Conservation (phyloP, 1,139 yeast genomes). For the Suzukiozyma palmioleophila region DNA sequence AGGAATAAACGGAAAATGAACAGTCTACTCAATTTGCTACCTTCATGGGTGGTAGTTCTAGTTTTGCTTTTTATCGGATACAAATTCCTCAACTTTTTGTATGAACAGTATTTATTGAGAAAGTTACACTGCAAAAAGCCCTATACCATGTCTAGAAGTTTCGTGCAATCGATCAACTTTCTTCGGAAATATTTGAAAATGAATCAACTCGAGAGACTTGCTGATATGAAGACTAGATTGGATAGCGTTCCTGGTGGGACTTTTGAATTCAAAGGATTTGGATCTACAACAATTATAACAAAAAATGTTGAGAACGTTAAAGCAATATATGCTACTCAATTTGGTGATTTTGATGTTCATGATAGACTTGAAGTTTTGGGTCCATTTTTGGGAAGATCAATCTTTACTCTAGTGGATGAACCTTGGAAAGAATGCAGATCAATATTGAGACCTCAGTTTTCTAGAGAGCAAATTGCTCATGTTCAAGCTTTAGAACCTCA, state of each 20-base stretch:
- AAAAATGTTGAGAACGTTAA: conserved; percentile 25
- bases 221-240: background rate
- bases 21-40: no score
- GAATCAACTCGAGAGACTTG: background rate
- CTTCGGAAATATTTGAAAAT: background rate
- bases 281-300: conserved; percentile 16
- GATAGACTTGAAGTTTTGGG: conserved; percentile 31
- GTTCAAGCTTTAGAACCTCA: conserved; percentile 40
- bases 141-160: background rate
- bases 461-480: conserved; percentile 47
- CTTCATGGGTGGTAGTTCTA: no score
- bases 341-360: conserved; percentile 45
- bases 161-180: background rate
- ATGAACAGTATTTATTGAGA: background rate
- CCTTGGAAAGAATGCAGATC: conserved; percentile 54
- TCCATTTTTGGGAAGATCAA: conserved; percentile 48
- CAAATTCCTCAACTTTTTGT: no score
- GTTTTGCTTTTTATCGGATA: no score
- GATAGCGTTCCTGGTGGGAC: conserved; percentile 9
- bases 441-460: conserved; percentile 50
- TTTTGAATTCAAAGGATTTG: conserved; percentile 15
- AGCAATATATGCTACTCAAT: conserved; percentile 31
- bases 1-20: no score
- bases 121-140: background rate
- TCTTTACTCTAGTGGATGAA: conserved; percentile 48